These are phyloP conservation scores for Theobroma cacao DNA, from an alignment of 345 rosid species.

Conservation along the genomic window DNA sequence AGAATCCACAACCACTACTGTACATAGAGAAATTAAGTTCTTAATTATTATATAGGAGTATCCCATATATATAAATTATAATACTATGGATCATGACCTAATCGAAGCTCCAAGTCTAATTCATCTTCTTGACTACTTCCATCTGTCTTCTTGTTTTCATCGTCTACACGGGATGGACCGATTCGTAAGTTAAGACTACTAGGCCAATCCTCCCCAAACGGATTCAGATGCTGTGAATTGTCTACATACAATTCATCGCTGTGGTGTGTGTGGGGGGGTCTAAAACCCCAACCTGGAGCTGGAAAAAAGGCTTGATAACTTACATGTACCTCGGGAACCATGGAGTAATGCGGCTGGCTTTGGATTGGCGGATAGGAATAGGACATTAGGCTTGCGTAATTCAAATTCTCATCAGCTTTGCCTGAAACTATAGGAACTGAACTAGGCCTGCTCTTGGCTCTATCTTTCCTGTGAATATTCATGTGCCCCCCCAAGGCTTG, in stretches of 20 bases:
- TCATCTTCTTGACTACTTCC: slow-evolving; percentile 47
- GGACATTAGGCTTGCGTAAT: slow-evolving; percentile 20
- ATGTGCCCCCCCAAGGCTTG: slow-evolving; percentile 96
- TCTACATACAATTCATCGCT: slow-evolving; percentile 25
- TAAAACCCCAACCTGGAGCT: slow-evolving; percentile 24
- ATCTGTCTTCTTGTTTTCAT: slow-evolving; percentile 20
- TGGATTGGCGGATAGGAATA: slow-evolving; percentile 26
- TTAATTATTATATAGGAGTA: background rate
- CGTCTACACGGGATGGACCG: slow-evolving; percentile 37
- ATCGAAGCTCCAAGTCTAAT: slow-evolving; percentile 90
- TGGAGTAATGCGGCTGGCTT: slow-evolving; percentile 25
- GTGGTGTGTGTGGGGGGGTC: slow-evolving; percentile 24
- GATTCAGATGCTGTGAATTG: slow-evolving; percentile 25
- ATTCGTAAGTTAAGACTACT: slow-evolving; percentile 47
- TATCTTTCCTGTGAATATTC: slow-evolving; percentile 89
- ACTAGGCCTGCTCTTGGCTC: slow-evolving; percentile 49
- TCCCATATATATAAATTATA: background rate
- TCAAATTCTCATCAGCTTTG: slow-evolving; percentile 27
- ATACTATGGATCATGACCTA: slow-evolving; percentile 50
- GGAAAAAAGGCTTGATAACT: slow-evolving; percentile 38
- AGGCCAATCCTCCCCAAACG: slow-evolving; percentile 33
- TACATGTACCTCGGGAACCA: slow-evolving; percentile 22
- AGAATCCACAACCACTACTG: slow-evolving; percentile 11
- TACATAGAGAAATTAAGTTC: background rate
- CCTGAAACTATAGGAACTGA: slow-evolving; percentile 18